phyloP scores from a whole-genome alignment of 306 rosid genomes.

The Clitoria ternatea region DNA sequence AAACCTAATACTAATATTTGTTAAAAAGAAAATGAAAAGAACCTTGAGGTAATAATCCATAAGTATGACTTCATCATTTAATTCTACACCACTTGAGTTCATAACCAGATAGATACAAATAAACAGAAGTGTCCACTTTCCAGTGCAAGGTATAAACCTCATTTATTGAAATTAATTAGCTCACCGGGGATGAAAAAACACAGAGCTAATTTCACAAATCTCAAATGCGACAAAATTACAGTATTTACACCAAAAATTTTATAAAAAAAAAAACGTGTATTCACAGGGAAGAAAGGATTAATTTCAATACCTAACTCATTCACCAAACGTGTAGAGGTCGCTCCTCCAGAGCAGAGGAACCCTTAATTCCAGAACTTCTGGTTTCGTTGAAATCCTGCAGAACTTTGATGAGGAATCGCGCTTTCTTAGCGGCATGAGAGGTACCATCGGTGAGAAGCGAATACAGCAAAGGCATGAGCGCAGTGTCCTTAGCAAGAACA shows the following conservation, averaged over 20 bases:
- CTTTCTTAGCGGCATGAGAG: constrained; percentile 55
- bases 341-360: constrained; percentile 32
- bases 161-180: constrained; percentile 30
- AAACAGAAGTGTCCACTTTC: background rate
- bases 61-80: background rate
- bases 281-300: background rate
- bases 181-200: constrained; percentile 15
- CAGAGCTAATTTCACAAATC: constrained; percentile 37
- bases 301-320: too few species aligned
- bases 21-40: background rate
- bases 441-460: constrained; percentile 53
- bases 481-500: constrained; percentile 40
- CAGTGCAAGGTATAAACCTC: background rate
- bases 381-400: constrained; percentile 55
- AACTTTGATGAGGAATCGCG: constrained; percentile 55
- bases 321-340: constrained; percentile 37
- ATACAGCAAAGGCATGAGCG: constrained; percentile 57
- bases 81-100: constrained; percentile 15
- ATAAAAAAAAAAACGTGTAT: background rate
- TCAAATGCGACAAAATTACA: background rate
- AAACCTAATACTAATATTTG: background rate
- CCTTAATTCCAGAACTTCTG: constrained; percentile 28
- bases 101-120: background rate
- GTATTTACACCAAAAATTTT: constrained; percentile 6
- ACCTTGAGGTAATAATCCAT: background rate